Base-by-base conservation (phyloP, 495 filamentous ascomycete species). In the Hypoxylon rickii region DNA sequence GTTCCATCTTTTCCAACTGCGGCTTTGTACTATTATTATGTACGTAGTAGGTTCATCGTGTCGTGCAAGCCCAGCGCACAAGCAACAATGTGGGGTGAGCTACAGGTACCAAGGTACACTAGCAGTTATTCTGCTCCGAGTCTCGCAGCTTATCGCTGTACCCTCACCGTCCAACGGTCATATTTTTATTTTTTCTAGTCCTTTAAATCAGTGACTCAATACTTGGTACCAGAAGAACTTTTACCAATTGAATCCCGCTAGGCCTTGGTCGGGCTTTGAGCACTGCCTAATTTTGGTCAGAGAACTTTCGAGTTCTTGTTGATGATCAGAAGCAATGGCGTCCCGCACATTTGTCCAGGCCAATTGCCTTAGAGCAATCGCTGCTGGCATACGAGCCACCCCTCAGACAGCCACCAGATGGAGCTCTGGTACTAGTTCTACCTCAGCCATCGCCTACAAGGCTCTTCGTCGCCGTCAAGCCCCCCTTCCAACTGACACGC, bases 401-500 rank as follows among this genome's bases (percentile, higher is more conserved):
- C 55, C 66, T 15, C 63, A 61, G 32, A 61, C 59, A 12, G 51
- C 59, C 22, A 51, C 51, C 31, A 62, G 66, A 66, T 69, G 63
- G 66, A 63, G 64, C 36, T 65, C 61, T 10, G 66, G 55, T 50
- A 77, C 65, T 67, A 89, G 85, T 52, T 96, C 93, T 37, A 97
- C 93, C 63, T 90, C 89, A 29, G 93, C 94, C 39, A 81, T 97
- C 58, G 91, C 92, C 65, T 98, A 98, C 85, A 98, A 98, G 81
- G 90, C 94, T 63, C 83, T 97, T 59, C 94, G 96, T 69, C 89
- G 89, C 54, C 90, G 92, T 34, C 86, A 89, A 29, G 84, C 88
- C 38, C 86, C 90, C 32, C 86, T 97, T 34, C 93, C 94, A 44
- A 85, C 85, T 55, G 89, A 94, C 57, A 61, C 82, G 31, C 83